Evolutionary conservation across 345 rosid species (phyloP).

Genomic region (Dipteronia sinensis): DNA sequence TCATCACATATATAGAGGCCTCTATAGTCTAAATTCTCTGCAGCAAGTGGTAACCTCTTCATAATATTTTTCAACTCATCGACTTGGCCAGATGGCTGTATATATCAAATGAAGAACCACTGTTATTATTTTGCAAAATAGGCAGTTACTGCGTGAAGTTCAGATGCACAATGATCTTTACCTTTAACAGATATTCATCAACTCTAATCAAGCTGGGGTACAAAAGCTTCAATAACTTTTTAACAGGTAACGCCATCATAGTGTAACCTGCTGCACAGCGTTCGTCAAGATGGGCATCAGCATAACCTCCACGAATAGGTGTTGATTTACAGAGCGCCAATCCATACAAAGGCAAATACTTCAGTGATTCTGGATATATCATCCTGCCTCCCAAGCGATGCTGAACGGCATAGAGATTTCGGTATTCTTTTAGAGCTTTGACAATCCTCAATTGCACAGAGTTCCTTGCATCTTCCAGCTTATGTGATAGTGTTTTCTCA

Average conservation of each 20-base stretch:
- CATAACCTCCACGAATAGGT: constrained; percentile 87
- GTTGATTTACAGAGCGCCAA: constrained; percentile 83
- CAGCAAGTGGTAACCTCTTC: constrained; percentile 68
- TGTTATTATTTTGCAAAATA: constrained; percentile 6
- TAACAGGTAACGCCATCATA: constrained; percentile 95
- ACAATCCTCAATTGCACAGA: constrained; percentile 77
- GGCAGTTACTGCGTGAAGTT: constrained; percentile 3
- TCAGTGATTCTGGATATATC: constrained; percentile 92
- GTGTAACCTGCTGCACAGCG: constrained; percentile 94
- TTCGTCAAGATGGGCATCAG: constrained; percentile 85
- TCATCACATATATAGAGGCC: constrained; percentile 93
- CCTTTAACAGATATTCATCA: constrained; percentile 86
- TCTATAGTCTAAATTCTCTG: constrained; percentile 86
- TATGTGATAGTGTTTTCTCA: constrained; percentile 81
- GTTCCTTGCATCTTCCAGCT: constrained; percentile 93
- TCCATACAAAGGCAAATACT: constrained; percentile 80
- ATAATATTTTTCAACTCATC: constrained; percentile 42
- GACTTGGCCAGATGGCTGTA: constrained; percentile 64
- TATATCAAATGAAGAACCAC: constrained; percentile 26
- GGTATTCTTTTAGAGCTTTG: constrained; percentile 88
- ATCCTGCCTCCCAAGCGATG: constrained; percentile 94
- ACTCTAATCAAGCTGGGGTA: constrained; percentile 86
- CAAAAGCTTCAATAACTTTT: constrained; percentile 77
- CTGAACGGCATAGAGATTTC: constrained; percentile 88
- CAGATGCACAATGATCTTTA: constrained; percentile 23